These are phyloP conservation scores for Ricinus communis DNA, from an alignment of 345 rosid genomes.

Conservation along the genomic window DNA sequence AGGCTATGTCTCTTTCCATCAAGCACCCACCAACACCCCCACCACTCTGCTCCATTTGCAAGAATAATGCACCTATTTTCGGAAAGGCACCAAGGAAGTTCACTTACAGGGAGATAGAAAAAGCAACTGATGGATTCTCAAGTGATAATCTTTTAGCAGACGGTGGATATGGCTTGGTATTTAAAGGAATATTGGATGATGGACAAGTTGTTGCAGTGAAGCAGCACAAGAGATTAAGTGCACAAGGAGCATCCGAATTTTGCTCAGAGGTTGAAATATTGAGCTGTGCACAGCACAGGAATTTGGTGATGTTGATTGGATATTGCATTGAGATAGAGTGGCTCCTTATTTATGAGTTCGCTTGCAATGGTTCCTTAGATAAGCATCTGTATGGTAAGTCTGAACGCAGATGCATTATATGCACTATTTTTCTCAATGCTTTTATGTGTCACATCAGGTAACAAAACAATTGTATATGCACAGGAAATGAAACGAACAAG, in stretches of 20 bases:
- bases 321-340: conserved; percentile 58
- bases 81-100: conserved; percentile 55
- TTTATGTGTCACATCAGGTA: background rate
- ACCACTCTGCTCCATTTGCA: conserved; percentile 63
- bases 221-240: conserved; percentile 45
- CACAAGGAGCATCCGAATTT: conserved; percentile 60
- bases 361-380: conserved; percentile 66
- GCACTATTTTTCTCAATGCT: too few species aligned
- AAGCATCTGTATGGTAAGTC: conserved; percentile 56
- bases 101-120: conserved; percentile 41
- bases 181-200: conserved; percentile 48
- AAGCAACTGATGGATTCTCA: conserved; percentile 55
- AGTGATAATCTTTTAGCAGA: conserved; percentile 46
- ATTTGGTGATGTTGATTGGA: conserved; percentile 63
- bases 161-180: conserved; percentile 59
- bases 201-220: conserved; percentile 66
- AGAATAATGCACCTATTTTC: conserved; percentile 47
- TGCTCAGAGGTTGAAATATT: conserved; percentile 64
- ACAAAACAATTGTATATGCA: background rate
- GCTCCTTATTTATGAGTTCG: conserved; percentile 62
- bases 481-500: conserved; percentile 30
- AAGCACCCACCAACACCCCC: conserved; percentile 47
- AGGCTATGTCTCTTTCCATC: conserved; percentile 31
- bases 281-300: conserved; percentile 68
- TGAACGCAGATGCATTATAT: background rate